These are phyloP conservation scores for Mycena maculata DNA, from an alignment of 768 basidiomycete species.

Conservation along the genomic window DNA sequence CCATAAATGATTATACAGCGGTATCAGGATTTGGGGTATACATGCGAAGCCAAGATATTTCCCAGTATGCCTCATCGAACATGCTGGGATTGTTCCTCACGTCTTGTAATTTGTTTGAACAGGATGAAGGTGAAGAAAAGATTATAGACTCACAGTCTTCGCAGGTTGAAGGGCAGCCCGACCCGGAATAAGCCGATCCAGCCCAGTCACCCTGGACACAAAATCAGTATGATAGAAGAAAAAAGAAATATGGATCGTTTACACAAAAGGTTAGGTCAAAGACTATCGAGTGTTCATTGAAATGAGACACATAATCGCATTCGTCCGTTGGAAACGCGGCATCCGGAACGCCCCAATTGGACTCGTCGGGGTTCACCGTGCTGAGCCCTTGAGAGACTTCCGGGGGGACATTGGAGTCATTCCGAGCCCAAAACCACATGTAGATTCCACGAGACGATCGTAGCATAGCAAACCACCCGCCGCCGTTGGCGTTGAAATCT, in stretches of 20 bases:
- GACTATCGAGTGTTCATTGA: conserved; percentile 63
- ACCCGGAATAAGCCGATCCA: conserved; percentile 51
- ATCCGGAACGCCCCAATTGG: conserved; percentile 58
- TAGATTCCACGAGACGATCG: conserved; percentile 56
- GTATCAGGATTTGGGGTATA: conserved; percentile 50
- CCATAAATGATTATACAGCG: not conserved
- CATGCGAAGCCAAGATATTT: conserved; percentile 68
- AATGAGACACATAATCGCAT: conserved; percentile 66
- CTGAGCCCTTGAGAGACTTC: conserved; percentile 45
- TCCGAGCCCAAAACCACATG: conserved; percentile 72
- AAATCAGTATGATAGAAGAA: conserved; percentile 1
- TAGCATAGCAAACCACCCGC: conserved; percentile 71
- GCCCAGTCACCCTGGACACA: conserved; percentile 64
- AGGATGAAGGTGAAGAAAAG: not conserved
- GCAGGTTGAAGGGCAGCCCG: conserved; percentile 57
- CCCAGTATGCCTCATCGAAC: conserved; percentile 78
- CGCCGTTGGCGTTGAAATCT: conserved; percentile 62
- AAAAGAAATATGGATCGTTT: conserved; percentile 22
- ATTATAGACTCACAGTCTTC: conserved; percentile 56
- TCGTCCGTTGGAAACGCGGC: conserved; percentile 58
- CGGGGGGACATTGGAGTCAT: conserved; percentile 56
- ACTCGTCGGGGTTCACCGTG: conserved; percentile 33
- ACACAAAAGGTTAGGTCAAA: conserved; percentile 76
- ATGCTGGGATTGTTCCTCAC: conserved; percentile 69
- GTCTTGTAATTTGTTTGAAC: conserved; percentile 45